Base-by-base conservation (phyloP, 1,139 yeast species). In the Yamadazyma triangularis region DNA sequence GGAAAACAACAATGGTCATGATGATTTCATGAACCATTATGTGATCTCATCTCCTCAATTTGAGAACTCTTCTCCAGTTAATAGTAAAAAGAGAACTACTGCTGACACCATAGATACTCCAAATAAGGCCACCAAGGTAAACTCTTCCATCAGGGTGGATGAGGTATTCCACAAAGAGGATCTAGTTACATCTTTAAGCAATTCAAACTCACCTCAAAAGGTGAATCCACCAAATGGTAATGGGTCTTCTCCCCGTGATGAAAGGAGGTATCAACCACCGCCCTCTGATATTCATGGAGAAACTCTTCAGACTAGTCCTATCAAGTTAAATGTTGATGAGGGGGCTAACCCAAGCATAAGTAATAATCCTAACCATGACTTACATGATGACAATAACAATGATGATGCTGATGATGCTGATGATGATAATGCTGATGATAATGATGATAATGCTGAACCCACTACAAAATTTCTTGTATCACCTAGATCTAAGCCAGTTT, bases 401-500 rank as follows among this genome's bases (percentile, higher is more conserved):
- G 28, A 25, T 27, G 56, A 56, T 30, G 51, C 53, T 19, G 60
- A 51, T 24, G 48, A 53, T 28, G 59, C 51, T 26, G 49, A 52
- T 25, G 60, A 54, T 7, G 26, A 16, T 23, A 37, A 32, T 15
- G 40, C 42, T 13, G 59, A 59, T 7, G 20, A 18, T 7, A 18
- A 18, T 7, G 20, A 18, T 6, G 60, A 54, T 7, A 22, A 16
- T 24, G 35, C 33, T 16, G 40, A 44, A 13, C 60, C 62, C 1
- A 58, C 65, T 1, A 51, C 54, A 22, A 57, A 58, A 39, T 53
- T 59, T 32, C 39, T 56, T 19, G 47, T 53, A 51, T 57, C 66
- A 1, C 64, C 65, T 11, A 58, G 58, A 33, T 60, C 67, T 4
- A 61, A 58, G 30, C 68, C 69, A 1, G 51, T 59, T 2, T 64